These are phyloP conservation scores for Bassia scoparia DNA, from an alignment of 148 eudicot species.

Conservation along the genomic window DNA sequence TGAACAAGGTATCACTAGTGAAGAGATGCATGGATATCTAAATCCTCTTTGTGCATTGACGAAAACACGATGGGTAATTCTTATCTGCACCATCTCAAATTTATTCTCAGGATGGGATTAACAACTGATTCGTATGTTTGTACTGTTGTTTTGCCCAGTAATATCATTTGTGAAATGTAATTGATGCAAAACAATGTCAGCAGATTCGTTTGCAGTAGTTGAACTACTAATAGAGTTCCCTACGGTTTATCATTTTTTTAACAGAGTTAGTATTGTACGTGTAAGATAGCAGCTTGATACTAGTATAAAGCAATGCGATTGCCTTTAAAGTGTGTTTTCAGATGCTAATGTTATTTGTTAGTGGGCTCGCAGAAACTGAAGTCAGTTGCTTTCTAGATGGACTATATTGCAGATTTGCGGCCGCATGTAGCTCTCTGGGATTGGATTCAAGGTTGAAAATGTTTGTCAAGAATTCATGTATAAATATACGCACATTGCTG, in stretches of 20 bases:
- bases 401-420: too few species aligned
- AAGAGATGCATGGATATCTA: constrained; percentile 96
- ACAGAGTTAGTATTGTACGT: constrained; percentile 52
- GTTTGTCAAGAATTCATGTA: too few species aligned
- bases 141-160: constrained; percentile 43
- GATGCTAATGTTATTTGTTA: too few species aligned
- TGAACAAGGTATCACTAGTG: constrained; percentile 51
- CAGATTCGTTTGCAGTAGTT: constrained; percentile 87
- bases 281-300: not conserved
- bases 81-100: not conserved
- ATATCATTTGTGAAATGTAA: constrained; percentile 74
- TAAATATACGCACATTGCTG: too few species aligned
- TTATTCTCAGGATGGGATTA: not conserved
- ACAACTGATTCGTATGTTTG: not conserved
- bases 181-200: constrained; percentile 92
- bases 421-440: too few species aligned
- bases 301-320: too few species aligned
- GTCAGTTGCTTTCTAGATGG: too few species aligned
- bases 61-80: constrained; percentile 73
- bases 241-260: constrained; percentile 95
- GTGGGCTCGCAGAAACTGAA: too few species aligned
- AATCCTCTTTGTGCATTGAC: constrained; percentile 86
- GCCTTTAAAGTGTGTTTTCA: too few species aligned
- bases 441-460: too few species aligned
- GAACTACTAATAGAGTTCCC: constrained; percentile 88